Evolutionary conservation across 768 basidiomycete genomes (phyloP), one percentile per base, ranked within the genome.

Genomic region (Rickenella mellea): DNA sequence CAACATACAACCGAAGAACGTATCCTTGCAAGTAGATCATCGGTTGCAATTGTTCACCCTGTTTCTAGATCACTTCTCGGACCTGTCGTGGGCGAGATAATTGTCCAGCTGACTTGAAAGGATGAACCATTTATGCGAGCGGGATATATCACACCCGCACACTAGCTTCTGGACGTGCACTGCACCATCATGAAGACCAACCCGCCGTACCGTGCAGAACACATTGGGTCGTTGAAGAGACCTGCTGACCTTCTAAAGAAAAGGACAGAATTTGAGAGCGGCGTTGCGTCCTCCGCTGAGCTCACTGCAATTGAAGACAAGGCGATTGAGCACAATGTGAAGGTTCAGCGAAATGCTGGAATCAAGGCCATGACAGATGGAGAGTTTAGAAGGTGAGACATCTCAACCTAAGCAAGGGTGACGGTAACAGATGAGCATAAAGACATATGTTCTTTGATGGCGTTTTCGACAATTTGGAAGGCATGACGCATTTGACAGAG

Each of bases 311-410:
- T 65, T 21, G 76, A 79, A 58, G 72, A 79, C 45, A 68, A 71
- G 31, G 70, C 75, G 7, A 70, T 80, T 48, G 58, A 61, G 39
- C 63, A 68, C 25, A 69, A 77, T 44, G 64, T 80, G 15, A 54
- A 68, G 50, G 61, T 78, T 45, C 78, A 80, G 54, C 66, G 65
- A 41, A 65, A 73, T 27, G 53, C 68, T 4, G 78, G 78, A 19
- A 69, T 80, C 46, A 71, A 69, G 53, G 66, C 66, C n/a, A 69
- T 79, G 42, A 80, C 78, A 14, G 78, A 80, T 48, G 80, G 80
- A 31, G 78, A 82, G 57, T 63, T 61, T 51, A 53, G 46, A 41
- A 49, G 54, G 64, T 67, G 25, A 43, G 51, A 7, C 19, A 14
- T 32, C 5, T 32, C 30, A 9, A 17, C 15, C 6, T 3, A 4